These are phyloP conservation scores for Coemansia sp. DNA, from an alignment of 192 early-diverging fungal species.

Conservation along the genomic window DNA sequence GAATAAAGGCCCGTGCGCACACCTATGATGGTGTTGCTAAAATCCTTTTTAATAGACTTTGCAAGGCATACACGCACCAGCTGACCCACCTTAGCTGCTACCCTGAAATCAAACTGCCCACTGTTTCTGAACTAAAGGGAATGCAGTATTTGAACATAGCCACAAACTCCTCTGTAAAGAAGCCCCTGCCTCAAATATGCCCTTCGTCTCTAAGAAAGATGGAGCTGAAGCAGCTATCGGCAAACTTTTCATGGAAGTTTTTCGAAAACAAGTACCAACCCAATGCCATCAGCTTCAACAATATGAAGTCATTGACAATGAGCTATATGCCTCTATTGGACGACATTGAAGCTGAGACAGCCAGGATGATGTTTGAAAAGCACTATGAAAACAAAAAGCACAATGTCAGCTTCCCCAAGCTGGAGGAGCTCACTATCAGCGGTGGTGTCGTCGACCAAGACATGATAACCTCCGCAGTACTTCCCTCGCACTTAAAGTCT, in stretches of 20 bases:
- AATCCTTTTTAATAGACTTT: not conserved
- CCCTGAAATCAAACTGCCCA: not conserved
- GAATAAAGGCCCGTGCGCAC: not conserved
- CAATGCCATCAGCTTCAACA: not conserved
- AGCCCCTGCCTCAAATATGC: not conserved
- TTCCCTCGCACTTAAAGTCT: not conserved
- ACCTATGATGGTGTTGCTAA: not conserved
- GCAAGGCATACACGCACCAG: not conserved
- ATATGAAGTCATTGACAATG: not conserved
- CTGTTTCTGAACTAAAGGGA: not conserved
- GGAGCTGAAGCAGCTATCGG: not conserved
- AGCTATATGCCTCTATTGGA: not conserved
- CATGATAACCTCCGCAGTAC: not conserved
- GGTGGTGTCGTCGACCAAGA: not conserved
- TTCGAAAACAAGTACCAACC: not conserved
- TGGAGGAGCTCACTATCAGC: not conserved
- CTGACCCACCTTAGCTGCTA: not conserved
- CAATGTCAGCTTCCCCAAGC: not conserved
- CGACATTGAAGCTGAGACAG: not conserved
- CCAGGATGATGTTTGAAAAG: not conserved
- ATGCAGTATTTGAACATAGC: not conserved
- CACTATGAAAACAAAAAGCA: not conserved
- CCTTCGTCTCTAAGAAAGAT: not conserved
- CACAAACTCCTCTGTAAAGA: not conserved
- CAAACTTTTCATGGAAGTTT: slow-evolving; percentile 1